phyloP scores from a whole-genome alignment of 352 stramenopile species.

The Proteromonas lacertae region DNA sequence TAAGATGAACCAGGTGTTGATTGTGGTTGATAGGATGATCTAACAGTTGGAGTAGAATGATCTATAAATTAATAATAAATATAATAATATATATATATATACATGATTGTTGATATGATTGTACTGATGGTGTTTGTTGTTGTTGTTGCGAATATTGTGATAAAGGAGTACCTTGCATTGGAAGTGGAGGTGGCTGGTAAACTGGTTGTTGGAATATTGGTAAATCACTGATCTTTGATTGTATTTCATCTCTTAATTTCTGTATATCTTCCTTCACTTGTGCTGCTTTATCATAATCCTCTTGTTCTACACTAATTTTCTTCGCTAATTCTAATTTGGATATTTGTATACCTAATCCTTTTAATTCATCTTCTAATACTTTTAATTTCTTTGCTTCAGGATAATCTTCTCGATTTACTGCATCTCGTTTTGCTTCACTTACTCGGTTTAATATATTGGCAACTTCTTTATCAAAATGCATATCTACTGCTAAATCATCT shows the following conservation, averaged over 20 bases:
- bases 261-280: constrained; percentile 30
- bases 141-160: neutral
- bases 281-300: constrained; percentile 60
- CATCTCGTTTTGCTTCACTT: constrained; percentile 39
- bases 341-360: constrained; percentile 37
- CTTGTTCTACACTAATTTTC: constrained; percentile 33
- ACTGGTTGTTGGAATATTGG: neutral
- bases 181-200: neutral
- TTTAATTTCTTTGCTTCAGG: too few relatives aligned
- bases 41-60: neutral
- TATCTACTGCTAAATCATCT: constrained; percentile 28
- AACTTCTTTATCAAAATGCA: constrained; percentile 49
- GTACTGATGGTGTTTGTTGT: neutral
- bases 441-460: constrained; percentile 42
- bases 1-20: too few relatives aligned
- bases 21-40: too few relatives aligned
- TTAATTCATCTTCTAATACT: too few relatives aligned
- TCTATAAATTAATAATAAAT: too few relatives aligned
- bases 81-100: too few relatives aligned
- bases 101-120: neutral
- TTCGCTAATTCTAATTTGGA: constrained; percentile 41
- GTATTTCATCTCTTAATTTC: constrained; percentile 1
- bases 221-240: neutral
- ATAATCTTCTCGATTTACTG: constrained; percentile 46
- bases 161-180: neutral